These are phyloP conservation scores for Alternaria ventricosa DNA, from an alignment of 2,329 filamentous ascomycete species.

Conservation along the genomic window DNA sequence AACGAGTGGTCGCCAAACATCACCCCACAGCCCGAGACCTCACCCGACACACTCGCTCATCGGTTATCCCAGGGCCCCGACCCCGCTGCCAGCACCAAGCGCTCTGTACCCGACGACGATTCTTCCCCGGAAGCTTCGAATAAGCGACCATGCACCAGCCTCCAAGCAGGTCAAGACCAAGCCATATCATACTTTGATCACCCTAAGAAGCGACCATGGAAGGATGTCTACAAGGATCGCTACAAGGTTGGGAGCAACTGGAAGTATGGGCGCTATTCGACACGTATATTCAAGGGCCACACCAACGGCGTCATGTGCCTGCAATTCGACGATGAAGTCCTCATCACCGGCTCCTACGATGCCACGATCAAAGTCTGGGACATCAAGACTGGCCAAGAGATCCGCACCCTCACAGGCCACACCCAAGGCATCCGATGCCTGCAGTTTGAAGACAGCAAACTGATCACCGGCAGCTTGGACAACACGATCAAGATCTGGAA, in stretches of 20 bases:
- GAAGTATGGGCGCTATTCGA: slow-evolving; percentile 90
- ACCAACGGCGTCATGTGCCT: slow-evolving; percentile 84
- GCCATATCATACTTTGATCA: slow-evolving; percentile 59
- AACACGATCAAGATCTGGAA: slow-evolving; percentile 93
- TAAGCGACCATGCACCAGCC: slow-evolving; percentile 46
- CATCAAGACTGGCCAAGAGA: slow-evolving; percentile 82
- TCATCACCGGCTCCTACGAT: slow-evolving; percentile 95
- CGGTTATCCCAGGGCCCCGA: slow-evolving; percentile 23
- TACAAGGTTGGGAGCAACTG: slow-evolving; percentile 97
- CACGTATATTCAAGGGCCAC: slow-evolving; percentile 84
- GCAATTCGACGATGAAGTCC: slow-evolving; percentile 84
- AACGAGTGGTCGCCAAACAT: slow-evolving; percentile 61
- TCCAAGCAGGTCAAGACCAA: slow-evolving; percentile 31
- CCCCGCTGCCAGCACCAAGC: slow-evolving; percentile 33
- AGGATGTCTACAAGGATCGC: slow-evolving; percentile 93
- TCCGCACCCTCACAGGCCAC: slow-evolving; percentile 85
- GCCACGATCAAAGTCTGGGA: slow-evolving; percentile 96
- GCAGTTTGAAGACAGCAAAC: slow-evolving; percentile 89
- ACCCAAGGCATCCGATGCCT: slow-evolving; percentile 83
- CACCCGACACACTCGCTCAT: slow-evolving; percentile 16
- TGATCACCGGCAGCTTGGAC: slow-evolving; percentile 90
- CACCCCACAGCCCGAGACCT: slow-evolving; percentile 55
- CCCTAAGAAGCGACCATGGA: slow-evolving; percentile 74
- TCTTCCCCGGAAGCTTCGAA: slow-evolving; percentile 31
- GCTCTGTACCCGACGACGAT: slow-evolving; percentile 32